Evolutionary conservation across 345 rosid species (phyloP), one percentile per base, ranked within the genome.

Genomic region (Populus pruinosa): DNA sequence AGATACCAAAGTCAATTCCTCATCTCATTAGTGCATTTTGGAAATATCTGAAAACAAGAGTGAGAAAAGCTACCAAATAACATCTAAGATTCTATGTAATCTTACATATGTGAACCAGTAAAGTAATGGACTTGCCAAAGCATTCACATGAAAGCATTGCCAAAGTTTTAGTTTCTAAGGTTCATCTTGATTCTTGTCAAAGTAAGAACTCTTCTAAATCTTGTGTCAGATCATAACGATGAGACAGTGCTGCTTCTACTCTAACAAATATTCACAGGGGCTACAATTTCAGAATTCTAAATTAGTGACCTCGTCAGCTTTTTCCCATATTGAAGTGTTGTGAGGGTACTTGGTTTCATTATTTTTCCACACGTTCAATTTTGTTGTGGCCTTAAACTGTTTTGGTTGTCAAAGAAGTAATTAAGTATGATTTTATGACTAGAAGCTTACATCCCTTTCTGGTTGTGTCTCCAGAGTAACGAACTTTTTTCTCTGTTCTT

Each of bases 401-500:
- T 53, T 53, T 20, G 7, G 59, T 53, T 53, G 59, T 69, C 29
- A 12, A 41, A 9, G 8, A 8, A 67, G 31, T 33, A 18, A 27
- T 25, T 33, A 73, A 50, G 61, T 70, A 25, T 5, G 21, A 47
- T 49, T 49, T 11, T 49, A 35, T 2, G 41, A 56, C 33, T 47
- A 12, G 64, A 70, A 67, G 35, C 80, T 80, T 17, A 72, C 56
- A 38, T 41, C 14, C 63, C 38, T 56, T 7, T 72, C 53, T 47
- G 73, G 41, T n/a, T 33, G 36, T 23, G 50, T 76, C 72, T 56
- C 18, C 82, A 95, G 99, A 93, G 99, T 81, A 95, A 95, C 29
- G 92, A 93, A 50, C 87, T 92, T 55, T 95, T 95, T 59, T 83
- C 92, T 25, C 62, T 91, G 38, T 92, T 95, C 90, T 78, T 93